Evolutionary conservation across 345 rosid species (phyloP).

Genomic region (Geranium brycei): DNA sequence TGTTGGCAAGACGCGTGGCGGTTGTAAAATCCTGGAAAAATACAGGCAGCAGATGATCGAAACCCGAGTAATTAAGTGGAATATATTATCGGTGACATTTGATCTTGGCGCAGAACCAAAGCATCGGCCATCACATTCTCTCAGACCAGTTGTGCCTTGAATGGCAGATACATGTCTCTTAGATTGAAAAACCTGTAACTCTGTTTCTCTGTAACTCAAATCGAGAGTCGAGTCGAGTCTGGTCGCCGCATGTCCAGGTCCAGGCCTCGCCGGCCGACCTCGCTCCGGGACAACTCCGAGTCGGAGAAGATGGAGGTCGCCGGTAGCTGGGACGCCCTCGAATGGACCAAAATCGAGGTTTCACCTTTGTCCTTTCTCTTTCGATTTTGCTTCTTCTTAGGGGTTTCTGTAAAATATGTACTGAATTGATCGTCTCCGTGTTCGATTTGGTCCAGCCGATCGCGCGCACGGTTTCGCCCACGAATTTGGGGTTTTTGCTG

Average conservation of each 20-base stretch:
- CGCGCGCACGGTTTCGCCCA: conserved; percentile 35
- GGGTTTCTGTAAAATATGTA: conserved; percentile 1
- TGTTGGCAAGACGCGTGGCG: neutral
- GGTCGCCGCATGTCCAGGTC: conserved; percentile 36
- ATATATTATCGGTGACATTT: neutral
- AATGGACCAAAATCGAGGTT: conserved; percentile 73
- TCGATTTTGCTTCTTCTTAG: neutral
- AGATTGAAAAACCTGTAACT: too few relatives aligned
- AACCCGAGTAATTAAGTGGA: neutral
- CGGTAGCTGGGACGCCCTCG: conserved; percentile 78
- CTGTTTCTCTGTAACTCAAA: too few relatives aligned
- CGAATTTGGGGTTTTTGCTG: conserved; percentile 52
- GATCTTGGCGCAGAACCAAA: too few relatives aligned
- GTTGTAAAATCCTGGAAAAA: neutral
- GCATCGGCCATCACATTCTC: too few relatives aligned
- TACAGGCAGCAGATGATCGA: neutral
- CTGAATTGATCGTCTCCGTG: conserved; percentile 1
- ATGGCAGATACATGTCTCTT: too few relatives aligned
- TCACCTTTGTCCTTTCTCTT: neutral
- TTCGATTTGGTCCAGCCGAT: conserved; percentile 25
- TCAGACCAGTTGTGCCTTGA: too few relatives aligned
- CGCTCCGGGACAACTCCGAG: conserved; percentile 34
- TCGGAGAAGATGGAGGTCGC: conserved; percentile 62
- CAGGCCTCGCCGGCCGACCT: conserved; percentile 23
- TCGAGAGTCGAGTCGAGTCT: too few relatives aligned